Conservation (phyloP, 2,329 filamentous ascomycete genomes). For the Berkeleyomyces rouxiae region DNA sequence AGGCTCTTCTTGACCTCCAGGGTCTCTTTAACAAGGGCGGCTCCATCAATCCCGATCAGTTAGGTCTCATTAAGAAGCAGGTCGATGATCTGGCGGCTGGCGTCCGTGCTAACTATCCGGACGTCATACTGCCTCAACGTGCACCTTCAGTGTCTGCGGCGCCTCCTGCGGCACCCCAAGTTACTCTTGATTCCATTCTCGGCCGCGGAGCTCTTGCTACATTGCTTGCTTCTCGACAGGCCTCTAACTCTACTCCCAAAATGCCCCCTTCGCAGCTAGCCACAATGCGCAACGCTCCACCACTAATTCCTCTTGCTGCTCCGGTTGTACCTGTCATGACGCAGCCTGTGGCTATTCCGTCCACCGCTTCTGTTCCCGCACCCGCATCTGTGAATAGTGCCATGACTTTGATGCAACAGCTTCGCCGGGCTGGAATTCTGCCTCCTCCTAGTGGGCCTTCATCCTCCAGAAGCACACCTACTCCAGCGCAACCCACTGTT, state of each 20-base stretch:
- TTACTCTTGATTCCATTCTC: constrained; percentile 39
- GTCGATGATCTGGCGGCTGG: constrained; percentile 60
- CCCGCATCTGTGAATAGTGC: constrained; percentile 28
- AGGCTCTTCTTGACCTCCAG: constrained; percentile 74
- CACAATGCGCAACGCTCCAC: constrained; percentile 34
- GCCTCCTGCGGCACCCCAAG: constrained; percentile 19
- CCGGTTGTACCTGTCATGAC: constrained; percentile 14
- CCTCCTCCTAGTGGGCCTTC: constrained; percentile 21
- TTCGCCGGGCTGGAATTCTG: constrained; percentile 53
- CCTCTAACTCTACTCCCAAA: neutral
- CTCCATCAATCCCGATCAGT: constrained; percentile 62
- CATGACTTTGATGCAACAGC: constrained; percentile 46
- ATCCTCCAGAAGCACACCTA: constrained; percentile 18
- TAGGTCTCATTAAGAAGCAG: constrained; percentile 72
- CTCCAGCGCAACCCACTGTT: constrained; percentile 17
- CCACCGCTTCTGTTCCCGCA: constrained; percentile 17
- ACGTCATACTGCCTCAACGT: constrained; percentile 19
- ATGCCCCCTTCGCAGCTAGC: neutral
- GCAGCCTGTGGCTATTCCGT: constrained; percentile 15
- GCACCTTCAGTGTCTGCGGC: constrained; percentile 20
- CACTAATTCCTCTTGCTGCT: constrained; percentile 17
- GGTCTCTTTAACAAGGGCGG: constrained; percentile 55
- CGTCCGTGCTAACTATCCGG: constrained; percentile 33
- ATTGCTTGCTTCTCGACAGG: constrained; percentile 34
- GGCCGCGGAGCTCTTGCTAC: constrained; percentile 43